A percentile compares a stretch with the other conserved stretches of the same genome.
Conservation (phyloP, 148 eudicot genomes). For the Silene latifolia region DNA sequence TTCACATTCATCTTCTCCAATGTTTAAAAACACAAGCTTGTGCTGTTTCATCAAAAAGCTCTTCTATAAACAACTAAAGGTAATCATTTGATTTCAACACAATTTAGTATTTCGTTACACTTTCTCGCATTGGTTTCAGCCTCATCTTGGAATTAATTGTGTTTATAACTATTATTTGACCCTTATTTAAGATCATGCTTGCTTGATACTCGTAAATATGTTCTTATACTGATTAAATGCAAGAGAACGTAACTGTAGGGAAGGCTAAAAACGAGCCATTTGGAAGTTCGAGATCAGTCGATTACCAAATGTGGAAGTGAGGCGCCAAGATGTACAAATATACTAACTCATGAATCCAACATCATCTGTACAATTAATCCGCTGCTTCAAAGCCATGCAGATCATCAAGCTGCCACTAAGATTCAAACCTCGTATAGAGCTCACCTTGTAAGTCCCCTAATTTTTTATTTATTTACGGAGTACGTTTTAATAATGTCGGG, state of each 20-base stretch:
- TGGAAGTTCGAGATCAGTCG: too few relatives aligned
- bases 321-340: background rate
- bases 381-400: constrained; percentile 6
- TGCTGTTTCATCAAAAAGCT: constrained; percentile 42
- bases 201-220: too few relatives aligned
- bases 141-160: too few relatives aligned
- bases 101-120: too few relatives aligned
- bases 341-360: background rate
- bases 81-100: constrained; percentile 10
- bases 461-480: too few relatives aligned
- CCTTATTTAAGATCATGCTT: too few relatives aligned
- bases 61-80: constrained; percentile 44
- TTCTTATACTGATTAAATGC: too few relatives aligned
- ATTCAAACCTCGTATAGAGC: constrained; percentile 74
- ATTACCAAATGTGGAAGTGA: constrained; percentile 2
- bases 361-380: background rate
- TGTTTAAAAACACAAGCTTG: constrained; percentile 68
- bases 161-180: too few relatives aligned
- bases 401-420: constrained; percentile 43
- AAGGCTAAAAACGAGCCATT: too few relatives aligned
- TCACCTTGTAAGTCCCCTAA: constrained; percentile 46
- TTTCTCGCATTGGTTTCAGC: too few relatives aligned
- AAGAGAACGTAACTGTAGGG: constrained; percentile 3
- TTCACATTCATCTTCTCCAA: constrained; percentile 13
- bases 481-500: too few relatives aligned